phyloP scores from a whole-genome alignment of 1,284 basidiomycete genomes.

The Ceratobasidium sp. region DNA sequence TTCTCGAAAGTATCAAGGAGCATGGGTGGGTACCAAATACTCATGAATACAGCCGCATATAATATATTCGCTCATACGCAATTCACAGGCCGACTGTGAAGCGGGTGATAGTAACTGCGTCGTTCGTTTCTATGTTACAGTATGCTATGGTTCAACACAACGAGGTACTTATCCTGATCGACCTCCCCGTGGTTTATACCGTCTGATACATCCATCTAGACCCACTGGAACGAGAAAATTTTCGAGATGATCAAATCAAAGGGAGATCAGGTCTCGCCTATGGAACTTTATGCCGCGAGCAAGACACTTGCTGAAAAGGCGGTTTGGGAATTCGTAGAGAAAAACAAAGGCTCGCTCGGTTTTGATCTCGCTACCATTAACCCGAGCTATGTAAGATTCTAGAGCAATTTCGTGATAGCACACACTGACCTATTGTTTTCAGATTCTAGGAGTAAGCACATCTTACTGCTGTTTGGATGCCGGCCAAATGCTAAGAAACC shows the following conservation, averaged over 20 bases:
- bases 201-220: too few relatives aligned
- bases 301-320: conserved; percentile 52
- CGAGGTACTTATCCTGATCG: too few relatives aligned
- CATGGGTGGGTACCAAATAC: conserved; percentile 13
- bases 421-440: neutral
- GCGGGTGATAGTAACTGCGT: too few relatives aligned
- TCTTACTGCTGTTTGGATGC: too few relatives aligned
- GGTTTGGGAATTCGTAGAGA: conserved; percentile 50
- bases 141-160: too few relatives aligned
- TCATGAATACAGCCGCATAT: neutral
- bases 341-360: conserved; percentile 49
- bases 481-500: neutral
- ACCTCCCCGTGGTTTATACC: too few relatives aligned
- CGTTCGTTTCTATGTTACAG: too few relatives aligned
- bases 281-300: conserved; percentile 48
- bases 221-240: neutral
- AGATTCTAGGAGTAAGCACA: conserved; percentile 37
- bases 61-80: too few relatives aligned
- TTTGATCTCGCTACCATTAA: conserved; percentile 40
- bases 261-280: neutral
- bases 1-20: conserved; percentile 31
- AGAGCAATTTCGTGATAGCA: neutral
- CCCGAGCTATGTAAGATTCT: neutral
- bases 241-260: neutral
- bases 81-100: too few relatives aligned